Evolutionary conservation across 2,329 filamentous ascomycete genomes (phyloP), one percentile per base, ranked within the genome.

Genomic region (Botrytis hyacinthi): DNA sequence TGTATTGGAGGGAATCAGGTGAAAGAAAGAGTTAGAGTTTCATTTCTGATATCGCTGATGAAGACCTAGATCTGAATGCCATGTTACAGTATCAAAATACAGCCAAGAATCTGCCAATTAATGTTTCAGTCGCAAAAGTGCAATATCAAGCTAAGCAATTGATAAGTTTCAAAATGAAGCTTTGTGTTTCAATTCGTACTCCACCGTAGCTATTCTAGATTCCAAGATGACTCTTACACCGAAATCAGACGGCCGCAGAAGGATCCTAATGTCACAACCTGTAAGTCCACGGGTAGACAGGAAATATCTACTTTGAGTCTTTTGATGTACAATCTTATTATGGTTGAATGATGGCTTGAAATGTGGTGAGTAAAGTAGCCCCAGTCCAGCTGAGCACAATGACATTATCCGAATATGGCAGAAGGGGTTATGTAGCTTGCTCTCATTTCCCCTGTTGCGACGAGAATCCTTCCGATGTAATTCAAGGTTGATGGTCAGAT

Each of bases 121-220:
- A 63, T 63, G 61, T 63, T 63, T 63, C 61, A 63, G n/a, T 42
- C 14, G 26, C 37, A 44, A 44, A 57, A 57, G n/a, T n/a, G 12
- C 48, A n/a, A n/a, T n/a, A 51, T 51, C 51, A 29, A 29, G 51
- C 51, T 57, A 57, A 57, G 51, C n/a, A 57, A 32, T 29, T 57
- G 51, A 29, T 9, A 32, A 57, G 51, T 57, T 57, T 57, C 51
- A 18, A 29, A 18, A 57, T 18, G 16, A 63, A 40, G 60, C 61
- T 68, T 68, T 42, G 65, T 42, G 48, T 68, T 68, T 68, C 66
- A 42, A 16, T 32, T 42, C 66, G 32, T 42, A 57, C 66, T 51
- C 48, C 26, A 42, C 35, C 32, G 29, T 37, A 35, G 62, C 60
- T 42, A 63, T 42, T 42, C 37, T 67, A 67, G 63, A 51, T 37